Evolutionary conservation across 257 asterid species (phyloP), one percentile per base, ranked within the genome.

Genomic region (Pogostemon cablin): DNA sequence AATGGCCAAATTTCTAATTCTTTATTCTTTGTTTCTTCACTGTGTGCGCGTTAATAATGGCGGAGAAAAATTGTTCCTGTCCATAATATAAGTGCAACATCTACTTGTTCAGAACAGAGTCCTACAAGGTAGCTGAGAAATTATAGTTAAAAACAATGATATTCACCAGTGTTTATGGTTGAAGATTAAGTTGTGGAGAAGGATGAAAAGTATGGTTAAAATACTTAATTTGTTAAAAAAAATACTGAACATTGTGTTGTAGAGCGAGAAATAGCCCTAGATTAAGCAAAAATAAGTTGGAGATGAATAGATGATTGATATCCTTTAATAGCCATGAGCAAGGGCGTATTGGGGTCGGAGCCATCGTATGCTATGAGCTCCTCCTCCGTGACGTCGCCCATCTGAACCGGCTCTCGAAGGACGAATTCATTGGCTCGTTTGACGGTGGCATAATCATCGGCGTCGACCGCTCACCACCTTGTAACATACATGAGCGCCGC

Each of bases 321-420:
- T 47, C 91, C 96, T 78, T 85, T 93, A 72, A 90, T 88, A 12
- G 97, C 93, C 91, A 93, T 90, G 76, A 93, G 90, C 69, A 93
- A 79, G 52, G 98, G 97, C 78, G 85, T 89, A 48, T 67, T 35
- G 6, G 93, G 84, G 60, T 93, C 98, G 63, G 91, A 80, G 54
- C 97, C 98, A 55, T 89, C 95, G 52, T 83, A 93, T 1, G 90
- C 92, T 63, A 81, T 75, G 59, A 93, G 71, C 46, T 88, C 92
- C 34, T 82, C 97, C 74, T 83, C 96, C 8, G 95, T 82, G 37
- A 88, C 84, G 7, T 87, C 95, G 40, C 96, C 97, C 71, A 93
- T 35, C 77, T 88, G 90, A 34, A 87, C 93, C 56, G 97, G 96
- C 77, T 87, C 90, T 9, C 85, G 91, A 59, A 71, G 44, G 15